phyloP scores from a whole-genome alignment of 345 rosid genomes.

The Salix dunnii region DNA sequence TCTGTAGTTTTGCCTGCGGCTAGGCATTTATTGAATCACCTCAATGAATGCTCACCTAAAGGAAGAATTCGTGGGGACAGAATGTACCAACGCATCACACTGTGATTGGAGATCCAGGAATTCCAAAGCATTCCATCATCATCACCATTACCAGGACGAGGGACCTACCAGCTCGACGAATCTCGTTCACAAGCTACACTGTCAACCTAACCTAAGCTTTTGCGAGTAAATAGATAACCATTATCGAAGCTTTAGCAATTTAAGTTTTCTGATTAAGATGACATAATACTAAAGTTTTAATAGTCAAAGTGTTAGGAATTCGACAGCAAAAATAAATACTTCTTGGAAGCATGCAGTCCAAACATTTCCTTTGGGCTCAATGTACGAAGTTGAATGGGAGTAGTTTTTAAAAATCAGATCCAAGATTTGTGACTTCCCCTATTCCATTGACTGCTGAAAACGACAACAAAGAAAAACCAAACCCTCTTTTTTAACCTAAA shows the following conservation, averaged over 20 bases:
- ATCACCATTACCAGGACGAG: background rate
- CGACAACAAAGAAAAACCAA: background rate
- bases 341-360: too few relatives aligned
- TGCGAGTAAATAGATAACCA: too few relatives aligned
- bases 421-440: background rate
- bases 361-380: background rate
- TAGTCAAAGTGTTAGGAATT: too few relatives aligned
- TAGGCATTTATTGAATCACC: background rate
- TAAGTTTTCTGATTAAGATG: too few relatives aligned
- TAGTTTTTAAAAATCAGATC: background rate
- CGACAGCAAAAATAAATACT: too few relatives aligned
- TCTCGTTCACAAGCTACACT: background rate
- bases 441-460: background rate
- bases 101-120: conserved; percentile 4
- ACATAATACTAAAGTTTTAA: too few relatives aligned
- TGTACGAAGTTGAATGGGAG: too few relatives aligned
- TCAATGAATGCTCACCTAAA: background rate
- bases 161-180: background rate
- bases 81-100: background rate
- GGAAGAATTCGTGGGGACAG: background rate
- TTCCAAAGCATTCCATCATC: background rate
- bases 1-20: background rate
- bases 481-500: background rate
- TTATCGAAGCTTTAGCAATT: too few relatives aligned
- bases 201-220: background rate